Conservation (phyloP, 352 stramenopile species). For the Pythium myriotylum region DNA sequence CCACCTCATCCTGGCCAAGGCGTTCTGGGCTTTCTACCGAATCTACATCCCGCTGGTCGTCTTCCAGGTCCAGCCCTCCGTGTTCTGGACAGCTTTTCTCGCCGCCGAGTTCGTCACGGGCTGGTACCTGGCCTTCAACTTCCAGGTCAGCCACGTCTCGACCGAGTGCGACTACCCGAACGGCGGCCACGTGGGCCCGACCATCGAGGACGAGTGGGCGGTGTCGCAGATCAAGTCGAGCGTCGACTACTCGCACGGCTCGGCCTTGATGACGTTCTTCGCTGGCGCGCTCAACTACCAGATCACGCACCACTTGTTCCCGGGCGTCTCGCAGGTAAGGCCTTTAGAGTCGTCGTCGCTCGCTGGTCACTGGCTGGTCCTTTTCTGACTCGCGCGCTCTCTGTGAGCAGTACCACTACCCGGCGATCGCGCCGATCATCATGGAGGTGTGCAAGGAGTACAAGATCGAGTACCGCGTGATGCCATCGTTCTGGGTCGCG, state of each 20-base stretch:
- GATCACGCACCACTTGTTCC: slow-evolving; percentile 93
- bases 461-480: slow-evolving; percentile 91
- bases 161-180: slow-evolving; percentile 91
- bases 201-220: slow-evolving; percentile 91
- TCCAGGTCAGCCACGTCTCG: slow-evolving; percentile 91
- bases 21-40: slow-evolving; percentile 90
- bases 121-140: slow-evolving; percentile 95
- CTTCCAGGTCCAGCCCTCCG: slow-evolving; percentile 55
- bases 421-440: slow-evolving; percentile 92
- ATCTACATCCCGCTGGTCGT: slow-evolving; percentile 88
- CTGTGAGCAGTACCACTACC: slow-evolving; percentile 87
- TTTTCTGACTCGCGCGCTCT: neutral
- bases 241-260: slow-evolving; percentile 92
- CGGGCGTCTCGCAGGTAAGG: slow-evolving; percentile 87
- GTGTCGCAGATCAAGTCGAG: slow-evolving; percentile 94
- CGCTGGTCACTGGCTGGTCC: neutral
- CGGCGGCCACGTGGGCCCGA: slow-evolving; percentile 53
- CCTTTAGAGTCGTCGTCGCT: neutral
- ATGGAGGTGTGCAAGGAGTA: slow-evolving; percentile 93
- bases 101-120: slow-evolving; percentile 89
- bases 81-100: slow-evolving; percentile 84
- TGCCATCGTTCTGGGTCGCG: slow-evolving; percentile 80
- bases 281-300: slow-evolving; percentile 97
- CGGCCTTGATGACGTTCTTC: slow-evolving; percentile 90
- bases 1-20: slow-evolving; percentile 86